Conservation (phyloP, 2,329 filamentous ascomycete genomes). For the Herpomyces periplanetae region DNA sequence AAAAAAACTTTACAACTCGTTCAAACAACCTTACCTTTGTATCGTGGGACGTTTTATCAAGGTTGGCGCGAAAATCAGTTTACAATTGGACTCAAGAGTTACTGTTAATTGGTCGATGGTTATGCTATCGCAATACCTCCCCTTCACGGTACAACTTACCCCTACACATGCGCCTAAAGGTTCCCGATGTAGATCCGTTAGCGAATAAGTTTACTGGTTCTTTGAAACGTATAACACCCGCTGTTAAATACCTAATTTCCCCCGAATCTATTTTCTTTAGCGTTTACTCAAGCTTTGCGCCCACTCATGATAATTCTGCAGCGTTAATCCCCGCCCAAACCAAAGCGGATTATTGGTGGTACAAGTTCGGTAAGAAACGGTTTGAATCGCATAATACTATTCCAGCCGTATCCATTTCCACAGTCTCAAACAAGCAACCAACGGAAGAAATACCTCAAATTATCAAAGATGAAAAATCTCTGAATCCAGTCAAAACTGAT, state of each 20-base stretch:
- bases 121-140: slow-evolving; percentile 13
- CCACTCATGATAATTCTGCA: slow-evolving; percentile 27
- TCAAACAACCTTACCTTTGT: slow-evolving; percentile 13
- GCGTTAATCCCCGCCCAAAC: slow-evolving; percentile 26
- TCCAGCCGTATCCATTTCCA: too few species aligned
- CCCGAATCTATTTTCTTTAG: slow-evolving; percentile 30
- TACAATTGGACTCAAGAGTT: slow-evolving; percentile 23
- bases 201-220: slow-evolving; percentile 27
- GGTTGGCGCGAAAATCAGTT: slow-evolving; percentile 8
- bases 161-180: slow-evolving; percentile 16
- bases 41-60: slow-evolving; percentile 13
- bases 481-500: too few species aligned
- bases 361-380: slow-evolving; percentile 21
- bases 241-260: slow-evolving; percentile 8
- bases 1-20: slow-evolving; percentile 23
- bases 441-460: too few species aligned
- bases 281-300: slow-evolving; percentile 42
- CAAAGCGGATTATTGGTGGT: slow-evolving; percentile 34
- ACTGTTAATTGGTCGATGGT: slow-evolving; percentile 24
- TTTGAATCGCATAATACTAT: too few species aligned
- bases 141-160: slow-evolving; percentile 9
- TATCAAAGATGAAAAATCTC: too few species aligned
- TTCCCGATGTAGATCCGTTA: slow-evolving; percentile 23
- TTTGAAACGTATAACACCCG: slow-evolving; percentile 17
- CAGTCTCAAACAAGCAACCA: too few species aligned